Conservation (phyloP, 371 early-diverging fungal species). For the Umbelopsis sp. region DNA sequence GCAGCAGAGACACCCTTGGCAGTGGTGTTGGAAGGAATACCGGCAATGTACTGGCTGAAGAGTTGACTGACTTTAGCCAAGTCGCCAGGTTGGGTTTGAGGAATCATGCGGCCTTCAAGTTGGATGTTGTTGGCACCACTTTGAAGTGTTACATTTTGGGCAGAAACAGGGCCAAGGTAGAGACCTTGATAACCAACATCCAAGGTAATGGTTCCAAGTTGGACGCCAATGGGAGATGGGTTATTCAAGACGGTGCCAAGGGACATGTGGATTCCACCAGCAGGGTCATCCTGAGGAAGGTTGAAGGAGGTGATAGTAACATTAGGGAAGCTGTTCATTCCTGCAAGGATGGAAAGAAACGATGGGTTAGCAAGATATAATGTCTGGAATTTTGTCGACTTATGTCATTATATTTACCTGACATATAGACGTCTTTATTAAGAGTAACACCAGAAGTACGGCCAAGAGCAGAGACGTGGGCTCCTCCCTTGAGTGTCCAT, state of each 20-base stretch:
- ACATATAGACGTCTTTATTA: slow-evolving; percentile 39
- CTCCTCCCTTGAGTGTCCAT: slow-evolving; percentile 61
- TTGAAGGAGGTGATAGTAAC: slow-evolving; percentile 60
- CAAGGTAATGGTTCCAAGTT: slow-evolving; percentile 60
- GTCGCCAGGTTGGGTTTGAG: slow-evolving; percentile 50
- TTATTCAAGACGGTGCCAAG: slow-evolving; percentile 58
- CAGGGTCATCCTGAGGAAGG: slow-evolving; percentile 60
- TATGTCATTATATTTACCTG: slow-evolving; percentile 29
- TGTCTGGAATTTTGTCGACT: neutral
- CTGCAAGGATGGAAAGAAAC: slow-evolving; percentile 22
- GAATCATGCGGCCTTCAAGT: slow-evolving; percentile 55
- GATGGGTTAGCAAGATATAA: no score
- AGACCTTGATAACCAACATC: slow-evolving; percentile 55
- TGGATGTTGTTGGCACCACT: slow-evolving; percentile 54
- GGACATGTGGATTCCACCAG: slow-evolving; percentile 57
- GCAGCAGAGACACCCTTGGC: slow-evolving; percentile 62
- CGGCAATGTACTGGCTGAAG: slow-evolving; percentile 61
- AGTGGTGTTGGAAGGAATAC: slow-evolving; percentile 49
- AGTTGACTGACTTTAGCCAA: slow-evolving; percentile 52
- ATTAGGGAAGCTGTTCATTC: slow-evolving; percentile 61
- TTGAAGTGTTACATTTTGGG: slow-evolving; percentile 47
- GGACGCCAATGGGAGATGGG: slow-evolving; percentile 65
- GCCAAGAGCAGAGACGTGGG: slow-evolving; percentile 61
- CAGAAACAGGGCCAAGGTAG: slow-evolving; percentile 53
- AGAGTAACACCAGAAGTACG: slow-evolving; percentile 50